A percentile compares a stretch with the other conserved stretches of the same genome.
Evolutionary conservation across 805 yeast species (phyloP).

Genomic region (Cyberlindnera euphorbiiphila): DNA sequence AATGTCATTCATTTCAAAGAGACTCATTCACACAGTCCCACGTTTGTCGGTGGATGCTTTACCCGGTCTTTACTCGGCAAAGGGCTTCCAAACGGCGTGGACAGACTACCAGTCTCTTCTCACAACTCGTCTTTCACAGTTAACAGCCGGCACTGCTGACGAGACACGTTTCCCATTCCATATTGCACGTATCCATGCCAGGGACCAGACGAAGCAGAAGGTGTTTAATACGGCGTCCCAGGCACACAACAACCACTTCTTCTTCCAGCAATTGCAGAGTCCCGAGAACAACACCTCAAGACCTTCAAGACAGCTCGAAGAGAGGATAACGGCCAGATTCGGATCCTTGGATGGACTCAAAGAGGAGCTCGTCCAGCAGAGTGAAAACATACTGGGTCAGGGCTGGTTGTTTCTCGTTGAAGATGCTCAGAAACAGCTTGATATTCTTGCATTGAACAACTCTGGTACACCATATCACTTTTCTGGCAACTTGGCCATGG

Average conservation of each 20-base stretch:
- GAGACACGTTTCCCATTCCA: conserved; percentile 76
- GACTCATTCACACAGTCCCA: conserved; percentile 61
- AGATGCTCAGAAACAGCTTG: conserved; percentile 52
- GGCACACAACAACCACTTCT: conserved; percentile 88
- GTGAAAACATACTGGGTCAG: conserved; percentile 42
- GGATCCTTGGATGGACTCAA: conserved; percentile 29
- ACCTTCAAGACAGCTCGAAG: conserved; percentile 35
- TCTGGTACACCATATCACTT: conserved; percentile 76
- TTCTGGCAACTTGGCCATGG: conserved; percentile 66
- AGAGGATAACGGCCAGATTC: conserved; percentile 35
- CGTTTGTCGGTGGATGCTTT: conserved; percentile 39
- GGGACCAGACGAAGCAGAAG: conserved; percentile 59
- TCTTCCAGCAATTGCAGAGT: conserved; percentile 56
- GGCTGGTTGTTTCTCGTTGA: conserved; percentile 80
- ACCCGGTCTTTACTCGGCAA: conserved; percentile 56
- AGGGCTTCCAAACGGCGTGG: conserved; percentile 78
- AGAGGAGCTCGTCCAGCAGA: conserved; percentile 11
- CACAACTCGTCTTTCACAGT: conserved; percentile 54
- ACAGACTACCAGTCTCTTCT: conserved; percentile 67
- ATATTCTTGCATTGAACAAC: conserved; percentile 54
- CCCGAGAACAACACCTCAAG: conserved; percentile 24
- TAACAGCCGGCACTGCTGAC: conserved; percentile 74
- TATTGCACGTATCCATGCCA: conserved; percentile 61
- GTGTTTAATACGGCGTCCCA: conserved; percentile 88
- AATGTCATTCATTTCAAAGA: conserved; percentile 18